Conservation (phyloP, 345 rosid species). For the Jatropha curcas region DNA sequence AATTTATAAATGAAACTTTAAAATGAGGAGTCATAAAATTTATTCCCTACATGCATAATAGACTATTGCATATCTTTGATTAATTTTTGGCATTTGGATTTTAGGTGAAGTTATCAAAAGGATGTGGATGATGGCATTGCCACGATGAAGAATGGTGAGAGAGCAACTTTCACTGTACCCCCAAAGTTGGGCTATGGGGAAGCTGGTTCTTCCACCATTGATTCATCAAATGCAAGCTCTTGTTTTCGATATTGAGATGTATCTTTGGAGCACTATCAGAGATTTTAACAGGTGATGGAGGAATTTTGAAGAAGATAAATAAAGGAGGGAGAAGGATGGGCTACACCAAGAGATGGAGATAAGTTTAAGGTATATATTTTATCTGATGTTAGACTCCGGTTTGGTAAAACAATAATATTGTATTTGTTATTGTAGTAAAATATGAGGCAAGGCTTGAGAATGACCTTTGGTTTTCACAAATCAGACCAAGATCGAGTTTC, state of each 20-base stretch:
- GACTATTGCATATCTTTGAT: no score
- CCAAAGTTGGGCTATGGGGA: conserved; percentile 60
- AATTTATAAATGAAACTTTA: no score
- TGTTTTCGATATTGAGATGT: conserved; percentile 61
- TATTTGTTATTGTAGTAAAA: conserved; percentile 43
- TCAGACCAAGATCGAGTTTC: conserved; percentile 51
- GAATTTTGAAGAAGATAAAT: conserved; percentile 58
- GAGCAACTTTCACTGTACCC: conserved; percentile 63
- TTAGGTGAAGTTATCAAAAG: conserved; percentile 61
- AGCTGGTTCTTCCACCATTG: conserved; percentile 51
- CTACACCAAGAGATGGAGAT: conserved; percentile 63
- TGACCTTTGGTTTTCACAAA: conserved; percentile 44
- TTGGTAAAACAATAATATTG: neutral
- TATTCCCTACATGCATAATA: no score
- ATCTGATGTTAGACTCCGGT: no score
- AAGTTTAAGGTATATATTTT: no score
- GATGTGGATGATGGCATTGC: conserved; percentile 68
- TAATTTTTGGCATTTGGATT: neutral
- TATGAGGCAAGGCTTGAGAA: conserved; percentile 58
- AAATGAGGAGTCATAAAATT: no score
- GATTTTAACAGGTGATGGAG: conserved; percentile 74
- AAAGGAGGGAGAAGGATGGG: conserved; percentile 68
- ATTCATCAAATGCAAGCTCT: conserved; percentile 71
- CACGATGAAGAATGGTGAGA: conserved; percentile 83
- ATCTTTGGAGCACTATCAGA: conserved; percentile 61